A percentile compares a stretch with the other conserved stretches of the same genome.
These are phyloP conservation scores for Aurantiochytrium sp. DNA, from an alignment of 108 stramenopile species.

Conservation along the genomic window DNA sequence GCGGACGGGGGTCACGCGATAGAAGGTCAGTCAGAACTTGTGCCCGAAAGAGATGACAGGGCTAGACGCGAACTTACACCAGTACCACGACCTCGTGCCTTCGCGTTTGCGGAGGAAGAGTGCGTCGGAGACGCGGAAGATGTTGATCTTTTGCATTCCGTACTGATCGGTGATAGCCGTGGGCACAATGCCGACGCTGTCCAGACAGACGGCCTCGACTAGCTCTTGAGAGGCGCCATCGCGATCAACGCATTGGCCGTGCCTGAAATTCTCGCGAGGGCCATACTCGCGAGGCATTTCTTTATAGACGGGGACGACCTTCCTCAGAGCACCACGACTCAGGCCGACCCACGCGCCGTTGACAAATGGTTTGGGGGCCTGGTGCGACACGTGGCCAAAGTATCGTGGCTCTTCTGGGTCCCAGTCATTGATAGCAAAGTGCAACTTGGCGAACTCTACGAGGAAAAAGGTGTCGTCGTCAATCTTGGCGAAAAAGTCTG, in stretches of 20 bases:
- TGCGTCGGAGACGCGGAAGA: neutral
- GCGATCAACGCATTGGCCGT: neutral
- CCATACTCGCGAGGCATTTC: neutral
- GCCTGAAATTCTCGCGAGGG: neutral
- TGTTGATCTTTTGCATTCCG: neutral
- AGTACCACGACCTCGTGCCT: constrained; percentile 6
- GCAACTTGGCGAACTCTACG: neutral
- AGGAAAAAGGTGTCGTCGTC: neutral
- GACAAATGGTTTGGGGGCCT: neutral
- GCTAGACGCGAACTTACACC: neutral
- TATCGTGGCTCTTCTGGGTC: neutral
- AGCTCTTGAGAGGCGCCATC: constrained; percentile 15
- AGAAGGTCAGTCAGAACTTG: too few relatives aligned
- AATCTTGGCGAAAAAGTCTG: neutral
- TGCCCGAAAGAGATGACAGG: too few relatives aligned
- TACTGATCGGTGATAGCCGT: neutral
- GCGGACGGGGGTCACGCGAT: too few relatives aligned
- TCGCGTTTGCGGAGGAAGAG: neutral
- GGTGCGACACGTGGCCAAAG: constrained; percentile 14
- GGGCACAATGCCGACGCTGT: neutral
- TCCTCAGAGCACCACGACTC: neutral
- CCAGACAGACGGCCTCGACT: constrained; percentile 1
- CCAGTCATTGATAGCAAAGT: neutral
- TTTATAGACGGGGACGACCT: neutral
- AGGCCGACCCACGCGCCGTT: constrained; percentile 10